Evolutionary conservation across 2,329 filamentous ascomycete genomes (phyloP).

Genomic region (Gnomoniopsis smithogilvyi): DNA sequence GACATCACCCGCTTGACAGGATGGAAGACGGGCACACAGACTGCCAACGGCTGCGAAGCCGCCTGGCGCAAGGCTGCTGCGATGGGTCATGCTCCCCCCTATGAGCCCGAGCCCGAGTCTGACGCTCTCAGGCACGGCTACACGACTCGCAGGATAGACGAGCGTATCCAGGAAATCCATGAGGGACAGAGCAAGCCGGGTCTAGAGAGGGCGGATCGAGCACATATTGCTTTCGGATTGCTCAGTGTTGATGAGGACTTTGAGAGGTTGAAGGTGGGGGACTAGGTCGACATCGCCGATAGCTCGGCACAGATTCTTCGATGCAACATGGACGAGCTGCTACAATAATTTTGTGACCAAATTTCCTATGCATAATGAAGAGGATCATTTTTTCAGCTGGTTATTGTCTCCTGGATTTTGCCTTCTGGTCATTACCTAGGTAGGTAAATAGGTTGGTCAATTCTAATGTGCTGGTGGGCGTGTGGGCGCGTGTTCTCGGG

Average conservation of each 20-base stretch:
- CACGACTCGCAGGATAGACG: constrained; percentile 49
- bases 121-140: constrained; percentile 27
- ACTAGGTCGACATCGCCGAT: not conserved
- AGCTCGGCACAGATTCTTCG: not conserved
- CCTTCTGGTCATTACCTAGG: too few relatives aligned
- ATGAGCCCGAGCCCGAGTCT: constrained; percentile 43
- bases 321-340: not conserved
- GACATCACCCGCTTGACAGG: constrained; percentile 79
- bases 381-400: too few relatives aligned
- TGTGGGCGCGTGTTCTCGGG: not conserved
- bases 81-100: constrained; percentile 73
- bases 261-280: constrained; percentile 55
- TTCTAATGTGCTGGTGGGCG: too few relatives aligned
- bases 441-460: too few relatives aligned
- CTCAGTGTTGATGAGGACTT: constrained; percentile 77
- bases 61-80: constrained; percentile 75
- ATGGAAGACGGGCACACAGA: constrained; percentile 79
- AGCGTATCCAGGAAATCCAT: constrained; percentile 45
- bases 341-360: too few relatives aligned
- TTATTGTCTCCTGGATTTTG: too few relatives aligned
- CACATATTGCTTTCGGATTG: constrained; percentile 76
- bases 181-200: constrained; percentile 46
- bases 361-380: too few relatives aligned
- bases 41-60: constrained; percentile 80
- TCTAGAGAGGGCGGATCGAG: constrained; percentile 58